Conservation (phyloP, 768 basidiomycete genomes). For the Clathrus columnatus region DNA sequence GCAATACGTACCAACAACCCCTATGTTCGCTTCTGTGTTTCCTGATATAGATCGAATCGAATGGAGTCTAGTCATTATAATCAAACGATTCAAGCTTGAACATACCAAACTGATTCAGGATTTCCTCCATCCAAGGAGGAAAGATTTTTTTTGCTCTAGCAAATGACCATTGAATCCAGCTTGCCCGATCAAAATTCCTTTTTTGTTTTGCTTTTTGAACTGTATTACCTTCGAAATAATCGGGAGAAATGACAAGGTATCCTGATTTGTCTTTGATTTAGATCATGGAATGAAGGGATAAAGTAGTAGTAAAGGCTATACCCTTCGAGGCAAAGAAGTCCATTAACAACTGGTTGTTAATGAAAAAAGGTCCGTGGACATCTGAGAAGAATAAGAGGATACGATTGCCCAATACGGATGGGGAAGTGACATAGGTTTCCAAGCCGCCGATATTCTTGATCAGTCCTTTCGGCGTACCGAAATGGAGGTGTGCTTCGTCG, state of each 20-base stretch:
- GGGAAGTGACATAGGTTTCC: slow-evolving; percentile 47
- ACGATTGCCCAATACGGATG: slow-evolving; percentile 28
- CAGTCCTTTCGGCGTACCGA: slow-evolving; percentile 38
- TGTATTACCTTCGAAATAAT: slow-evolving; percentile 56
- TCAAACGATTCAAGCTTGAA: background rate
- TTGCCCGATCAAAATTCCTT: slow-evolving; percentile 27
- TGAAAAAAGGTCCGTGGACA: slow-evolving; percentile 48
- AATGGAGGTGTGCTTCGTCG: slow-evolving; percentile 37
- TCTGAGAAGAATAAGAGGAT: slow-evolving; percentile 54
- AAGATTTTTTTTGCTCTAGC: slow-evolving; percentile 30
- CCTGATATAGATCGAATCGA: slow-evolving; percentile 13
- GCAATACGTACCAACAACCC: slow-evolving; percentile 32
- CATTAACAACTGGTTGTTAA: slow-evolving; percentile 50
- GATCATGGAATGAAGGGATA: background rate
- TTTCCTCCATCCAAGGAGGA: slow-evolving; percentile 44
- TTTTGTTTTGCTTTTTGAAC: slow-evolving; percentile 32
- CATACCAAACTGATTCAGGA: slow-evolving; percentile 41
- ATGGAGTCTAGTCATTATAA: background rate
- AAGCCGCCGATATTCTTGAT: slow-evolving; percentile 33
- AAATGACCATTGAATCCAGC: slow-evolving; percentile 34
- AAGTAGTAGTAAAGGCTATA: slow-evolving; percentile 18
- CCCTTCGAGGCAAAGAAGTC: slow-evolving; percentile 59
- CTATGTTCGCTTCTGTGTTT: slow-evolving; percentile 28
- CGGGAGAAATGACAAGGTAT: slow-evolving; percentile 47
- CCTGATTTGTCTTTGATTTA: slow-evolving; percentile 26